These are phyloP conservation scores for Silybum marianum DNA, from an alignment of 129 eudicot species.

Conservation along the genomic window DNA sequence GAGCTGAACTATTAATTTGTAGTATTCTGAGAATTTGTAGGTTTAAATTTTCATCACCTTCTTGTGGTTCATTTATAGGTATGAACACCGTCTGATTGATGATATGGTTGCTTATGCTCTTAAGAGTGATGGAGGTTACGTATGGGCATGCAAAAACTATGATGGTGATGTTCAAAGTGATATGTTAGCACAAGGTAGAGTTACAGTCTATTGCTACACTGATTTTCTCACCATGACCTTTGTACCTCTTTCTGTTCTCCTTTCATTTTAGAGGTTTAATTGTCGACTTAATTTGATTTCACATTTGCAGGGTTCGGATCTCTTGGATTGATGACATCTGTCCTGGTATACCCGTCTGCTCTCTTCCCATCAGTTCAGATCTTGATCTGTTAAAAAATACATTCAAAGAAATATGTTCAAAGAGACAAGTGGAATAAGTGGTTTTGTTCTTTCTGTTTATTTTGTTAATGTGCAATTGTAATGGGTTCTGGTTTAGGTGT, in stretches of 20 bases:
- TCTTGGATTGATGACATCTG: constrained; percentile 97
- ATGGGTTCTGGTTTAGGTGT: constrained; percentile 50
- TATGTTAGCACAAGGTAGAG: constrained; percentile 88
- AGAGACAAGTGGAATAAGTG: neutral
- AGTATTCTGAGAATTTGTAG: neutral
- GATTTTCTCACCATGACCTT: neutral
- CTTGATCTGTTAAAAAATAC: too few relatives aligned
- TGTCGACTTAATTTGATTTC: neutral
- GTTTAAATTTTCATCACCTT: neutral
- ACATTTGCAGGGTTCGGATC: constrained; percentile 79
- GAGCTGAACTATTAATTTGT: neutral
- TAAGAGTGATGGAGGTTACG: constrained; percentile 98
- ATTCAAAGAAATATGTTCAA: neutral
- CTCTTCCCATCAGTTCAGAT: neutral
- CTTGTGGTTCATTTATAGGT: constrained; percentile 50
- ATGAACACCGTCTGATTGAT: constrained; percentile 98
- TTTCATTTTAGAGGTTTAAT: neutral
- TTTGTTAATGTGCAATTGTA: neutral
- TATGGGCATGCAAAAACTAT: constrained; percentile 99
- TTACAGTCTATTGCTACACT: neutral
- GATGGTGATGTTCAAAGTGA: constrained; percentile 99
- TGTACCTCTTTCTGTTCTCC: neutral
- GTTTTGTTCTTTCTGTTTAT: neutral
- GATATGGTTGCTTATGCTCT: constrained; percentile 99
- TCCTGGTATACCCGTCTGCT: constrained; percentile 55